Base-by-base conservation (phyloP, 441 rosid species). In the Breynia disticha region DNA sequence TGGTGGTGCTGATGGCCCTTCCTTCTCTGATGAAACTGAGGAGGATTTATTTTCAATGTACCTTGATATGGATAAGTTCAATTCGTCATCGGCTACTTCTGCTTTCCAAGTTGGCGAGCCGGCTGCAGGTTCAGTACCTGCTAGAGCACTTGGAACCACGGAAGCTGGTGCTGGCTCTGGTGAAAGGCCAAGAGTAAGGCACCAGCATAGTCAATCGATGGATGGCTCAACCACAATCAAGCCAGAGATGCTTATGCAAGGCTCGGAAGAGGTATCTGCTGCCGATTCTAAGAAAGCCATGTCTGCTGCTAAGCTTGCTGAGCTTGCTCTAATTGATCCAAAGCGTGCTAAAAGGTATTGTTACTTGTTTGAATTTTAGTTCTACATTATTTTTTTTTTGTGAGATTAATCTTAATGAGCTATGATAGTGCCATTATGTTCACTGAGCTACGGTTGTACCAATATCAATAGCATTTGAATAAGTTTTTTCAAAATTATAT, bases 271-370 rank as follows among this genome's bases (percentile, higher is more conserved):
- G 1, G 73, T 53, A 11, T 66, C 87, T 24, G 6, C 55, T 0
- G 74, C 77, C 55, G 96, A 89, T 73, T 50, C 84, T 60, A 93
- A 93, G 87, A 93, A 93, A 68, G 82, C 96, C 11, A 72, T 86
- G 66, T 86, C 99, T 52, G 90, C 99, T 66, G 75, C 95, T 52
- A 86, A 93, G 82, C 99, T 93, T 67, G 93, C 99, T 46, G 99
- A 93, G 77, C 97, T 93, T 72, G 95, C 99, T 46, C 88, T 86
- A 52, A 69, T 84, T 49, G 99, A 93, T 71, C 99, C 99, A 46
- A 93, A 86, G 67, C 96, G 97, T 39, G 99, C 99, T 12, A 89
- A 93, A 74, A 89, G 99, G 99, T 91, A 68, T 37, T 10, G 11
- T 11, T 1, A 17, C 50, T 17, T 46, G 17, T 56, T 1, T 32